Percentiles rank a stretch among this genome's conserved stretches.
Evolutionary conservation across 257 asterid genomes (phyloP).

Genomic region (Ophiorrhiza pumila): DNA sequence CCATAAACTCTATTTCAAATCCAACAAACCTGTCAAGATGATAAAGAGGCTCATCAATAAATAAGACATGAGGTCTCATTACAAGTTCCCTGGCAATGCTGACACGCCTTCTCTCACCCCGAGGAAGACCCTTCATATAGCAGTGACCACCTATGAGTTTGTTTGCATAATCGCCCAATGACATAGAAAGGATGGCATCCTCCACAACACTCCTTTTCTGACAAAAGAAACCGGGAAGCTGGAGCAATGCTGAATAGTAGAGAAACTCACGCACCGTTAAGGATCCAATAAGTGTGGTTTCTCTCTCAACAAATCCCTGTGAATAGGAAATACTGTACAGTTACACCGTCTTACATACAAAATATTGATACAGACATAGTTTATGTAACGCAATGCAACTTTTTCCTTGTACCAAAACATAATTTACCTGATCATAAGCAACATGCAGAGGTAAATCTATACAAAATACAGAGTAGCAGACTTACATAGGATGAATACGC

Average conservation of each 20-base stretch:
- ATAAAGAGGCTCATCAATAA: slow-evolving; percentile 96
- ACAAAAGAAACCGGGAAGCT: slow-evolving; percentile 83
- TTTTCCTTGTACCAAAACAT: not conserved
- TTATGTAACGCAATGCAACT: not conserved
- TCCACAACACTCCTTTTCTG: slow-evolving; percentile 77
- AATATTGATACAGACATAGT: not conserved
- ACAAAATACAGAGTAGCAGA: slow-evolving; percentile 23
- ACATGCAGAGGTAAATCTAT: not conserved
- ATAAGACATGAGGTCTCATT: slow-evolving; percentile 84
- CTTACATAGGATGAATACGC: slow-evolving; percentile 93
- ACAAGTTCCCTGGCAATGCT: slow-evolving; percentile 98
- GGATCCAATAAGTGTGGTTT: slow-evolving; percentile 85
- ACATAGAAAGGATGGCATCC: slow-evolving; percentile 89
- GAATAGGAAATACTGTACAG: slow-evolving; percentile 15
- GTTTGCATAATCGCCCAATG: slow-evolving; percentile 84
- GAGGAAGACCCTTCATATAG: slow-evolving; percentile 84
- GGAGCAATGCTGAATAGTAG: slow-evolving; percentile 92
- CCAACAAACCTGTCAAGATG: slow-evolving; percentile 84
- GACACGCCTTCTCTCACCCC: slow-evolving; percentile 93
- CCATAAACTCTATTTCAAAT: not conserved
- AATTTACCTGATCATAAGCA: not conserved
- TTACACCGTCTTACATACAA: slow-evolving; percentile 19
- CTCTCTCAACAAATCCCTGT: slow-evolving; percentile 94
- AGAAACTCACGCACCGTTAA: slow-evolving; percentile 99
- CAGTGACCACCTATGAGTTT: slow-evolving; percentile 97